Base-by-base conservation (phyloP, 202 grass and related monocot genomes). In the Setaria viridis region DNA sequence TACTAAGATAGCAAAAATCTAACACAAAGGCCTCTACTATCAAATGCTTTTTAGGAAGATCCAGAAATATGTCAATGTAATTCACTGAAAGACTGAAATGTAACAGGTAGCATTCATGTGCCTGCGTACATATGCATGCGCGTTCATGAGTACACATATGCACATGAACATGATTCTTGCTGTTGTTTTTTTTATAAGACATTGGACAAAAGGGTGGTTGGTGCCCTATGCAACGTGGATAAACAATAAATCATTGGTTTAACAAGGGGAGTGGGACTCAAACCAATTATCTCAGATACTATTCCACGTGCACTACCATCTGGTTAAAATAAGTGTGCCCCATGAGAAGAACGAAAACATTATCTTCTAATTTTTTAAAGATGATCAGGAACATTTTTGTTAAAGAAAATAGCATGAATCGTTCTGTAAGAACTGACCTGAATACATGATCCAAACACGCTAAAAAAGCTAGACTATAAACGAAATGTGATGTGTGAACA, bases 31-130 rank as follows among this genome's bases (percentile, higher is more conserved):
- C 1, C 25, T 72, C 13, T 72, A 15, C 60, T n/a, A 49, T 48
- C 19, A 70, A 86, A 19, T 63, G 25, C 51, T n/a, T n/a, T 57
- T 9, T 57, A 6, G 0, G 4, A 57, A 57, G 19, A 57, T 57
- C 55, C 19, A 57, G 19, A 0, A n/a, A 9, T 2, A 74, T 30
- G 17, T 63, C 17, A 7, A 75, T 49, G 16, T 32, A 47, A 76
- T 60, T 19, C 51, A 81, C 7, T 15, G 12, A 75, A 67, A 47
- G 16, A 58, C 54, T 80, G 59, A 74, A 74, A 67, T 67, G 78
- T 41, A 37, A 47, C 16, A 32, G 5, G 41, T 70, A 34, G 17
- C 37, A 80, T 37, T 34, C 39, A n/a, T 16, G 32, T 64, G 46
- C 9, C 19, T 51, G 9, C 1, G n/a, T 75, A 13, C 39, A 4